Evolutionary conservation across 2,329 filamentous ascomycete genomes (phyloP).

Genomic region (Byssochlamys sp.): DNA sequence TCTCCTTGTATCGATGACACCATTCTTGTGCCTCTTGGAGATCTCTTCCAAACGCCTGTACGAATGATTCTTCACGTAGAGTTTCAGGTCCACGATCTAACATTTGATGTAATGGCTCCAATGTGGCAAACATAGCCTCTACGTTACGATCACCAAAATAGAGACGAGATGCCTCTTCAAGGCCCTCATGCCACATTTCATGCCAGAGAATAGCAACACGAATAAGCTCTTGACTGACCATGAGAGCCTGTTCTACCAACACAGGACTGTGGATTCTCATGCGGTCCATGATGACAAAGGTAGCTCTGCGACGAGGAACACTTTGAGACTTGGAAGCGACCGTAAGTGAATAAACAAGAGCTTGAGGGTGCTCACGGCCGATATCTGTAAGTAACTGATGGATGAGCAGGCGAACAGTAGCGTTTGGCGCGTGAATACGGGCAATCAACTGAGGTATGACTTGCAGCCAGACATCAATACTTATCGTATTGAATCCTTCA

Average conservation of each 20-base stretch:
- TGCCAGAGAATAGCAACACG: conserved; percentile 96
- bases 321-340: conserved; percentile 98
- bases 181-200: conserved; percentile 94
- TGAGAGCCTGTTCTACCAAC: conserved; percentile 86
- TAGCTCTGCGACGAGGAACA: conserved; percentile 72
- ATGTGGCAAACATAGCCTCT: conserved; percentile 87
- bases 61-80: conserved; percentile 88
- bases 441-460: conserved; percentile 97
- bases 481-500: conserved; percentile 83
- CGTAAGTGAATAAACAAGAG: conserved; percentile 89
- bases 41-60: conserved; percentile 91
- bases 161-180: conserved; percentile 89
- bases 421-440: conserved; percentile 90
- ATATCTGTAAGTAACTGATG: conserved; percentile 88
- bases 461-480: conserved; percentile 95
- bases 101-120: conserved; percentile 82
- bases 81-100: conserved; percentile 87
- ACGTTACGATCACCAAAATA: conserved; percentile 98
- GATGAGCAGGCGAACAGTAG: conserved; percentile 75
- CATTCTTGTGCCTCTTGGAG: conserved; percentile 90
- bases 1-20: conserved; percentile 83
- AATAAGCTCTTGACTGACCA: conserved; percentile 92
- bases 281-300: conserved; percentile 89
- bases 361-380: conserved; percentile 86
- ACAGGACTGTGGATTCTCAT: conserved; percentile 90